Conservation (phyloP, 2,329 filamentous ascomycete species). For the Paraphaeosphaeria minitans region DNA sequence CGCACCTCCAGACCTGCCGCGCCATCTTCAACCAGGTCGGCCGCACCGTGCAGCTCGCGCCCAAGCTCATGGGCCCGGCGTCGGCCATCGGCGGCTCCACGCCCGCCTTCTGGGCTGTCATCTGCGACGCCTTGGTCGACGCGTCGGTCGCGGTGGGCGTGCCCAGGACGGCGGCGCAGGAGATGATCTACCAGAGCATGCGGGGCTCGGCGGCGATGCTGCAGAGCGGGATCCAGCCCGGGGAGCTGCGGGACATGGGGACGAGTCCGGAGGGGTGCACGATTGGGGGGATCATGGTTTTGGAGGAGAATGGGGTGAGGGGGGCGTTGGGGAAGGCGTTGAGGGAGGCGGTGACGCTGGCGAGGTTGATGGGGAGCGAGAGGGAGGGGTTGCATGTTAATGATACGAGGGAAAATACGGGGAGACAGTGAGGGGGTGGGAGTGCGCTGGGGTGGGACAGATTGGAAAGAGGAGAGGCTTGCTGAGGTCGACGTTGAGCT, state of each 20-base stretch:
- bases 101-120: constrained; percentile 40
- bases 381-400: constrained; percentile 47
- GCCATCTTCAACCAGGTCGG: constrained; percentile 34
- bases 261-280: constrained; percentile 41
- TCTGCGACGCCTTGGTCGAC: constrained; percentile 40
- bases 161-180: constrained; percentile 29
- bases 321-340: constrained; percentile 44
- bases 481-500: no score
- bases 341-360: constrained; percentile 56
- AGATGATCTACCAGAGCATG: constrained; percentile 42
- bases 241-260: constrained; percentile 35
- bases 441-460: no score
- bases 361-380: constrained; percentile 48
- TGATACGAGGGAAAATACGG: constrained; percentile 42
- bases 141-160: constrained; percentile 37
- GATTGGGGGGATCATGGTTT: constrained; percentile 41
- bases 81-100: constrained; percentile 39
- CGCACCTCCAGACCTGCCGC: constrained; percentile 23
- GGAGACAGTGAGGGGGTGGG: not conserved
- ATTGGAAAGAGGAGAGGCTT: no score
- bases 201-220: constrained; percentile 36
- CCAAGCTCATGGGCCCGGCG: constrained; percentile 32
- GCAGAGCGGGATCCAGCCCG: constrained; percentile 35
- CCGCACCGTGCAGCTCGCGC: constrained; percentile 25
- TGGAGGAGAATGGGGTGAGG: constrained; percentile 39